phyloP scores from a whole-genome alignment of 129 eudicot species.

The Escallonia rubra region DNA sequence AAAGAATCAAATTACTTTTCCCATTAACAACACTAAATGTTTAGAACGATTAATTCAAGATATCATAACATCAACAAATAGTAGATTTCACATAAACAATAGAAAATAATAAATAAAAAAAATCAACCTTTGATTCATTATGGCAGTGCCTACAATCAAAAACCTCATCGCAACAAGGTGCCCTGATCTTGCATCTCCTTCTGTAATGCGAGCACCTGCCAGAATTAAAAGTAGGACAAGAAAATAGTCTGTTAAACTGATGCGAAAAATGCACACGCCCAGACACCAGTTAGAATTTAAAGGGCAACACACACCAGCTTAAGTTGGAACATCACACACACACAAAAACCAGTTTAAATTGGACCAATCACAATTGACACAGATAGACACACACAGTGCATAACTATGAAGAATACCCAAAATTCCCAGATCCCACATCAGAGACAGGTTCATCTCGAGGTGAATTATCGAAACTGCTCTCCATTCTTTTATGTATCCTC shows the following conservation, averaged over 20 bases:
- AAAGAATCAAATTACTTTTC: neutral
- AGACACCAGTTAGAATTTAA: too few species aligned
- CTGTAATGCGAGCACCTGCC: conserved; percentile 58
- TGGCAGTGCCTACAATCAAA: conserved; percentile 74
- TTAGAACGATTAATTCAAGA: neutral
- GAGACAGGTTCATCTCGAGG: neutral
- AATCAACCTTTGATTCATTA: conserved; percentile 50
- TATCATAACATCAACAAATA: neutral
- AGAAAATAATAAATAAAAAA: neutral
- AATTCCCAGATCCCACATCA: conserved; percentile 23
- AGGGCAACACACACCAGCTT: too few species aligned
- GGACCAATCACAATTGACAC: too few species aligned
- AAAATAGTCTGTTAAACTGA: too few species aligned
- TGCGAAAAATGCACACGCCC: too few species aligned
- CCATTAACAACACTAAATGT: neutral
- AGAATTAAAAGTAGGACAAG: too few species aligned
- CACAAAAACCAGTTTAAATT: too few species aligned
- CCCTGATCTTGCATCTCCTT: conserved; percentile 62
- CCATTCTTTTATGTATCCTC: conserved; percentile 10
- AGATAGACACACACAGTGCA: neutral
- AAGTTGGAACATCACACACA: too few species aligned
- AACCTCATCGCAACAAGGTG: conserved; percentile 70
- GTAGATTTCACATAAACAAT: neutral
- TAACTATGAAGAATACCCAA: conserved; percentile 14
- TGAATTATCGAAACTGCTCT: conserved; percentile 1